phyloP scores from a whole-genome alignment of 768 basidiomycete species.

The Lactarius hengduanensis region DNA sequence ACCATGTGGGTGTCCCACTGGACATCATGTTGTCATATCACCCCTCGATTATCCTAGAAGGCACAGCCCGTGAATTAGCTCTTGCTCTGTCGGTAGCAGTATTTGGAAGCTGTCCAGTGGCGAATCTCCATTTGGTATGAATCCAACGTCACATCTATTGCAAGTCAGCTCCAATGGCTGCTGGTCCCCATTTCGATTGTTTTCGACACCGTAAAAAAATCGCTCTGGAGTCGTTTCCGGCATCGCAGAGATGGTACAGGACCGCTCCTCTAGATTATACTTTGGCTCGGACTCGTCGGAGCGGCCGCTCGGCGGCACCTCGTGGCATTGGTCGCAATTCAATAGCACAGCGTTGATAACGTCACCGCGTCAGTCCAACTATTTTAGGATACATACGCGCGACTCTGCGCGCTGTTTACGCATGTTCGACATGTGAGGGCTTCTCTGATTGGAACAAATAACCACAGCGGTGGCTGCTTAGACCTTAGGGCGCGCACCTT shows the following conservation, averaged over 20 bases:
- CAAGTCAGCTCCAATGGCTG: neutral
- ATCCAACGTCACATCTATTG: neutral
- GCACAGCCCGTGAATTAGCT: neutral
- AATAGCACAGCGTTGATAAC: neutral
- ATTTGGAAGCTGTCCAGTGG: neutral
- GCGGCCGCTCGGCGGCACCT: neutral
- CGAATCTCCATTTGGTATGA: neutral
- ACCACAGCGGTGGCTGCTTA: neutral
- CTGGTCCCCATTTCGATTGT: neutral
- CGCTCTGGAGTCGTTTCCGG: neutral
- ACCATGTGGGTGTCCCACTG: neutral
- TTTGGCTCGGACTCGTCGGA: neutral
- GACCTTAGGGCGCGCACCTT: neutral
- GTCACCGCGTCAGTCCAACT: neutral
- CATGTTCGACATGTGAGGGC: neutral
- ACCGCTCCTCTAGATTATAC: neutral
- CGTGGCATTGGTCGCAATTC: neutral
- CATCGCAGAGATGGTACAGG: neutral
- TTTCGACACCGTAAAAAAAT: neutral
- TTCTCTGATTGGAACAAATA: neutral
- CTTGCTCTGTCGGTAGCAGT: neutral
- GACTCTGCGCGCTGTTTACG: conserved; percentile 2
- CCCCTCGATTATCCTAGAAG: neutral
- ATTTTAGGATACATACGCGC: neutral
- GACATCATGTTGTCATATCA: conserved; percentile 1